Percentiles rank a stretch among this genome's conserved stretches.
phyloP scores from a whole-genome alignment of 2,329 filamentous ascomycete species.

The Stagonosporopsis cucurbitacearum region DNA sequence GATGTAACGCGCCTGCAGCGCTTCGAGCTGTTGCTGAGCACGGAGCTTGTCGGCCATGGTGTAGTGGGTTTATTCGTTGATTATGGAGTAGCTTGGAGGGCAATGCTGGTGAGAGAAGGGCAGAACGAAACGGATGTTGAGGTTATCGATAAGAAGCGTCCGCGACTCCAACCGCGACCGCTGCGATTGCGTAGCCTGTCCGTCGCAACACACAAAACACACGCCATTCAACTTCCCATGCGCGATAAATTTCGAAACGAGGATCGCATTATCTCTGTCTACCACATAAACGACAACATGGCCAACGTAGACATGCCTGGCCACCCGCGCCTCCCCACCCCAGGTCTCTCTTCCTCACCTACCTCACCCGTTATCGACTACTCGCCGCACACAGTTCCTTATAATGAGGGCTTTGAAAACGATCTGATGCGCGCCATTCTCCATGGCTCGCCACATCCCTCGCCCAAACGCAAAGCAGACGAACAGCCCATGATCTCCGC shows the following conservation, averaged over 20 bases:
- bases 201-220: slow-evolving; percentile 4
- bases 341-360: slow-evolving; percentile 36
- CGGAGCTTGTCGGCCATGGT: slow-evolving; percentile 91
- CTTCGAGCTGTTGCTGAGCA: slow-evolving; percentile 95
- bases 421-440: slow-evolving; percentile 50
- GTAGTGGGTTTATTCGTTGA: not conserved
- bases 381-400: slow-evolving; percentile 52
- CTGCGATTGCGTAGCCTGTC: not conserved
- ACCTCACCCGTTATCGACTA: slow-evolving; percentile 48
- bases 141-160: slow-evolving; percentile 10
- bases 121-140: not conserved
- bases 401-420: slow-evolving; percentile 55
- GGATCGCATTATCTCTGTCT: not conserved
- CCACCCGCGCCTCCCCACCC: slow-evolving; percentile 43
- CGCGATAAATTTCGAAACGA: too few species aligned
- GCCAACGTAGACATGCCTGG: slow-evolving; percentile 30
- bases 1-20: slow-evolving; percentile 93
- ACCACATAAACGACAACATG: slow-evolving; percentile 17
- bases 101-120: not conserved
- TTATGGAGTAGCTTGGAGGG: not conserved
- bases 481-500: slow-evolving; percentile 38
- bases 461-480: slow-evolving; percentile 29
- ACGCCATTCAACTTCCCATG: not conserved
- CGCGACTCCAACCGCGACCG: not conserved
- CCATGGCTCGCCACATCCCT: slow-evolving; percentile 37